phyloP scores from a whole-genome alignment of 1,284 basidiomycete species.

The Bondarzewia mesenterica region DNA sequence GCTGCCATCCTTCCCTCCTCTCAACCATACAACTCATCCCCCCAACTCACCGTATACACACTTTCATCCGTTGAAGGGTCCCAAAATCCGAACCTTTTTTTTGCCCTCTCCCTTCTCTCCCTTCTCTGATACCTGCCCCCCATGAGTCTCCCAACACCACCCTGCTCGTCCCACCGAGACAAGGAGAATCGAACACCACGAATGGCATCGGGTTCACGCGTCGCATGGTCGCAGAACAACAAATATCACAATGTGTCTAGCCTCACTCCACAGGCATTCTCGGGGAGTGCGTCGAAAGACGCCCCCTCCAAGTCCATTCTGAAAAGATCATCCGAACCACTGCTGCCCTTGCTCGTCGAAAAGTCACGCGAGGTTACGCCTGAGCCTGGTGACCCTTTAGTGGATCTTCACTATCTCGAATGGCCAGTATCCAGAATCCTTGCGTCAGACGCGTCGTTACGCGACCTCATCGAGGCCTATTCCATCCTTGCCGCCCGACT shows the following conservation, averaged over 20 bases:
- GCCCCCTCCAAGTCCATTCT: constrained; percentile 54
- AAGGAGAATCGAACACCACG: constrained; percentile 7
- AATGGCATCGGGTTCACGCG: constrained; percentile 1
- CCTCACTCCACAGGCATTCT: constrained; percentile 9
- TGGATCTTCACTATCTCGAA: constrained; percentile 52
- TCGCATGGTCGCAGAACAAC: constrained; percentile 12
- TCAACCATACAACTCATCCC: background rate
- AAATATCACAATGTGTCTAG: constrained; percentile 9
- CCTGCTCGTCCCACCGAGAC: constrained; percentile 7
- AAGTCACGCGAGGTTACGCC: constrained; percentile 56
- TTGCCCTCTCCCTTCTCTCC: background rate
- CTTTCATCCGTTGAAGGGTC: background rate
- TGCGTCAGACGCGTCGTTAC: constrained; percentile 34
- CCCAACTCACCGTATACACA: background rate
- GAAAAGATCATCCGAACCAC: constrained; percentile 35
- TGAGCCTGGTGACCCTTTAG: constrained; percentile 60
- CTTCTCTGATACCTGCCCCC: background rate
- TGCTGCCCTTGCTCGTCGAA: constrained; percentile 31
- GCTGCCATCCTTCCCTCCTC: background rate
- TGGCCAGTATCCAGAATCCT: constrained; percentile 53
- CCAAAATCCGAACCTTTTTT: background rate
- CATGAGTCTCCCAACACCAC: constrained; percentile 14
- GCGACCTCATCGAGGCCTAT: constrained; percentile 64
- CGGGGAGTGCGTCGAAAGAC: constrained; percentile 28
- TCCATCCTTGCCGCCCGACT: constrained; percentile 58